Evolutionary conservation across 192 early-diverging fungal species (phyloP), one percentile per base, ranked within the genome.

Genomic region (Thamnidium elegans): DNA sequence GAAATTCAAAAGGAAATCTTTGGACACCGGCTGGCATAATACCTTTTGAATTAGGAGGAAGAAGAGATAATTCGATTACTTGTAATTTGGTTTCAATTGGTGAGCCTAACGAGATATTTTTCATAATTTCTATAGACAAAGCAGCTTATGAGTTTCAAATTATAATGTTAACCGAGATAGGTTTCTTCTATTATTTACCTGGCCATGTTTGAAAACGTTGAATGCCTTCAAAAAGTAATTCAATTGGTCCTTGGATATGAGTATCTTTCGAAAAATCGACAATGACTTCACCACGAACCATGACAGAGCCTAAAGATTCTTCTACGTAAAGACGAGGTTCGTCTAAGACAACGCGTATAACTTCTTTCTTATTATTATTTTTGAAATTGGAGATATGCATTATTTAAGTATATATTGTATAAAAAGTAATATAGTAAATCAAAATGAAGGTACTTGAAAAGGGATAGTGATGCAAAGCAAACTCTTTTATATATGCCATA

Each of bases 1-100:
- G 71, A 20, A 72, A 63, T 51, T 72, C 71, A 47, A 72, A 72
- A 13, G 71, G 71, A 17, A 72, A 50, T 11, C 66, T 59, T 31
- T 72, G 66, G 15, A 48, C 14, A 17, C 71, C 71, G 13, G 65
- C 44, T 3, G 66, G 54, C 48, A 72, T 63, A 2, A 58, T 56
- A 15, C 65, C 60, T 34, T 50, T 20, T 50, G 20, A 39, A 39
- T 45, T 55, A n/a, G 71, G 71, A 26, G 71, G 71, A 56, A 67
- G 47, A 15, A 72, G 13, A 10, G 71, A 72, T 39, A 72, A 20
- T 45, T 72, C 61, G 23, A 72, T 50, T 6, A 50, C 39, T 26
- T 72, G 71, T n/a, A 72, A 20, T 13, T 58, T 50, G 13, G 51
- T 63, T 48, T 69, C 67, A n/a, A 62, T 17, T 7, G 39, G 20